These are phyloP conservation scores for Wickerhamiella vanderwaltii DNA, from an alignment of 805 yeast genomes.

Conservation along the genomic window DNA sequence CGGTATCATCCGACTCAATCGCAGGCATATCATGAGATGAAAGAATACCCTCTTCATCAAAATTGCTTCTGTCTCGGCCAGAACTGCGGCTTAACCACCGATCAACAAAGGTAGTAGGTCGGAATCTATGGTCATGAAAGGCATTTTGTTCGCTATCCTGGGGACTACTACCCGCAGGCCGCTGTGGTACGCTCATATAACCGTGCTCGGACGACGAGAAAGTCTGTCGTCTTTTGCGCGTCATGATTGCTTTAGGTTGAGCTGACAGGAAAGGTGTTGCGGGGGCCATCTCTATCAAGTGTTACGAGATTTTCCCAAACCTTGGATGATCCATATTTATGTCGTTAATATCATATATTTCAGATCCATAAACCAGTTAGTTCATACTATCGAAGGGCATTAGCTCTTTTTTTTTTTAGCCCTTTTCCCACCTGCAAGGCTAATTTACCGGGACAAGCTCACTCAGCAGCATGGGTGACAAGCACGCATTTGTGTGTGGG, in stretches of 20 bases:
- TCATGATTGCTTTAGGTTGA: conserved; percentile 8
- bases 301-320: too few species aligned
- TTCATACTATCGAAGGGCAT: too few species aligned
- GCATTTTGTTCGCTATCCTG: background rate
- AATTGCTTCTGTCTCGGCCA: conserved; percentile 5
- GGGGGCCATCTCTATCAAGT: too few species aligned
- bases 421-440: too few species aligned
- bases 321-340: too few species aligned
- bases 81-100: conserved; percentile 22
- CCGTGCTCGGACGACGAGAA: conserved; percentile 6
- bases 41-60: conserved; percentile 12
- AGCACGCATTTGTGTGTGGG: too few species aligned
- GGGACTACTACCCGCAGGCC: background rate
- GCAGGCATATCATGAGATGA: conserved; percentile 6
- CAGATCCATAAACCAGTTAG: too few species aligned
- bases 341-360: too few species aligned
- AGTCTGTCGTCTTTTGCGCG: conserved; percentile 10
- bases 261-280: too few species aligned
- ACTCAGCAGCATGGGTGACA: too few species aligned
- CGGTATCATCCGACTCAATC: conserved; percentile 5
- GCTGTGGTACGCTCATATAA: conserved; percentile 8
- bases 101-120: conserved; percentile 17
- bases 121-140: conserved; percentile 9
- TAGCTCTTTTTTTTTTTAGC: too few species aligned
- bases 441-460: too few species aligned